phyloP scores from a whole-genome alignment of 345 rosid genomes.

The Populus pruinosa region DNA sequence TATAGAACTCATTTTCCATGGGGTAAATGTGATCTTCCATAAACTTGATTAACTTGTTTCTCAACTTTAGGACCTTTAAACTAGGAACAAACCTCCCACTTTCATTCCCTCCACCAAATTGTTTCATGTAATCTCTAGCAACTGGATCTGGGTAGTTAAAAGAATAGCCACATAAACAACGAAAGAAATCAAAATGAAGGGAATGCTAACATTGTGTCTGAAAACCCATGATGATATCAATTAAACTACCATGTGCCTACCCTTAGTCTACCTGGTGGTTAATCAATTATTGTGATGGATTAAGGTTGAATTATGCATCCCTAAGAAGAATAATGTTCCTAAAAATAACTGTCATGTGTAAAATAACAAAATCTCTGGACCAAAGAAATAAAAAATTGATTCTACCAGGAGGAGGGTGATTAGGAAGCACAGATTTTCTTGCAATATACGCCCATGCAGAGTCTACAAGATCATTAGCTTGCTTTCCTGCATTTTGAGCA shows the following conservation, averaged over 20 bases:
- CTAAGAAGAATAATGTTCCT: background rate
- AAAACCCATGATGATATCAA: background rate
- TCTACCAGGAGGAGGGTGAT: slow-evolving; percentile 70
- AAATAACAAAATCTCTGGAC: background rate
- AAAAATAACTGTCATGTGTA: background rate
- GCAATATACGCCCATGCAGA: slow-evolving; percentile 57
- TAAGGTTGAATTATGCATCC: background rate
- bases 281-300: background rate
- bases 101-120: slow-evolving; percentile 28
- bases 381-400: background rate
- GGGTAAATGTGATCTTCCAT: slow-evolving; percentile 91
- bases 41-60: slow-evolving; percentile 66
- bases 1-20: slow-evolving; percentile 68
- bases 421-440: slow-evolving; percentile 58
- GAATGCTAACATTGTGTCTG: background rate
- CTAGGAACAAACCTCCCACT: slow-evolving; percentile 70
- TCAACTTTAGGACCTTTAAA: slow-evolving; percentile 57
- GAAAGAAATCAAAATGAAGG: background rate
- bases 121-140: slow-evolving; percentile 27
- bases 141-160: slow-evolving; percentile 25
- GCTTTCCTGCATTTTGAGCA: slow-evolving; percentile 55
- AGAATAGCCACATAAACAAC: slow-evolving; percentile 8
- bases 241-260: background rate
- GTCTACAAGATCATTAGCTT: slow-evolving; percentile 62
- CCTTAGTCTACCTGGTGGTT: background rate